Evolutionary conservation across 202 grass and related monocot species (phyloP).

Genomic region (Setaria italica): DNA sequence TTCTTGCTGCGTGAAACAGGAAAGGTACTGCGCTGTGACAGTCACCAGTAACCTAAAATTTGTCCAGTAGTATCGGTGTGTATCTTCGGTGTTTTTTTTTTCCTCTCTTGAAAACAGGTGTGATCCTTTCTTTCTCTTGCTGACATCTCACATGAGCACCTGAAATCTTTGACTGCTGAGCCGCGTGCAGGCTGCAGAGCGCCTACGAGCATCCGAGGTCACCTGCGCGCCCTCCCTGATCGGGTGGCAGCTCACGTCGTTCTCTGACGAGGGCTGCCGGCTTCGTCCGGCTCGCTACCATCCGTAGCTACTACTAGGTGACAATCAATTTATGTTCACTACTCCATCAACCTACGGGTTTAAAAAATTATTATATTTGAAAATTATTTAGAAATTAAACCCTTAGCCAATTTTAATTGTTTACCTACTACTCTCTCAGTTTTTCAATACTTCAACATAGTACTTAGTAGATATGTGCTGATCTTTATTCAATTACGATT

Average conservation of each 20-base stretch:
- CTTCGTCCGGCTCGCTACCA: background rate
- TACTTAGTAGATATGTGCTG: no score
- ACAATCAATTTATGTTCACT: background rate
- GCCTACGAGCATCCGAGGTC: slow-evolving; percentile 44
- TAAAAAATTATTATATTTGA: no score
- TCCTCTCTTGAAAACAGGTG: background rate
- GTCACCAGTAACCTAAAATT: background rate
- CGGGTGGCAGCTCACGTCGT: slow-evolving; percentile 46
- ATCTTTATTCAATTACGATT: no score
- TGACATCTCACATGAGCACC: slow-evolving; percentile 2
- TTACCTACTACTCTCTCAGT: no score
- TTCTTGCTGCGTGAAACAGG: slow-evolving; percentile 23
- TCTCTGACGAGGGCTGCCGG: background rate
- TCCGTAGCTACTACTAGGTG: background rate
- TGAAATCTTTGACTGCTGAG: slow-evolving; percentile 26
- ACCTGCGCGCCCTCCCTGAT: background rate
- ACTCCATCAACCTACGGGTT: no score
- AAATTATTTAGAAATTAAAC: no score
- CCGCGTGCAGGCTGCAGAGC: background rate
- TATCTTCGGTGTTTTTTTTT: background rate
- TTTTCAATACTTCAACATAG: no score
- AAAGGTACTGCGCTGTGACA: background rate
- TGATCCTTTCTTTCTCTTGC: background rate
- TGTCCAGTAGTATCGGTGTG: slow-evolving; percentile 1
- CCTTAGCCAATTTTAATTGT: no score